A percentile compares a stretch with the other conserved stretches of the same genome.
Evolutionary conservation across 306 rosid species (phyloP).

Genomic region (Albizia julibrissin): DNA sequence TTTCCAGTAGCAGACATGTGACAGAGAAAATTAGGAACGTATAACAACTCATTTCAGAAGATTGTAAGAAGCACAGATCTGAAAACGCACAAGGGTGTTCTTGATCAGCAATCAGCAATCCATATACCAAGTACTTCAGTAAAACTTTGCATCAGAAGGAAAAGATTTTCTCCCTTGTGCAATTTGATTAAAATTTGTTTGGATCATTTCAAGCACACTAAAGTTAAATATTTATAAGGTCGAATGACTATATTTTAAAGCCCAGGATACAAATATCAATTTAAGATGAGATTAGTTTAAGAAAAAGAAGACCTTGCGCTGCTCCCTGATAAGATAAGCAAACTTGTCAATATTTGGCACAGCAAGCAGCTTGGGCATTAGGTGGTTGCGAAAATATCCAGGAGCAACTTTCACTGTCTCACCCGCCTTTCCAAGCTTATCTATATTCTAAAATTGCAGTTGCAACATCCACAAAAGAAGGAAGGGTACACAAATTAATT

Average conservation of each 20-base stretch:
- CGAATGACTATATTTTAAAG: neutral
- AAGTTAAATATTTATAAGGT: neutral
- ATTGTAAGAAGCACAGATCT: neutral
- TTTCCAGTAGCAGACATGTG: neutral
- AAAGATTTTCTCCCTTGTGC: neutral
- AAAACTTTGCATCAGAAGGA: neutral
- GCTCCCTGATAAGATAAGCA: slow-evolving; percentile 71
- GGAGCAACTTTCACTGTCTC: slow-evolving; percentile 92
- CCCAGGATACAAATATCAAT: neutral
- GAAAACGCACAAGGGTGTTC: neutral
- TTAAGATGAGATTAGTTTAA: neutral
- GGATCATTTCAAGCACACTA: neutral
- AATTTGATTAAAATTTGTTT: neutral
- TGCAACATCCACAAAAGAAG: slow-evolving; percentile 16
- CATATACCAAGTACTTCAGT: neutral
- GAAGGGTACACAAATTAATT: neutral
- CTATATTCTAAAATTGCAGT: slow-evolving; percentile 55
- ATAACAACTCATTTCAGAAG: neutral
- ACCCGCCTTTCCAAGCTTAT: slow-evolving; percentile 84
- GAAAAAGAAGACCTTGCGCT: slow-evolving; percentile 54
- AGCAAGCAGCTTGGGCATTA: slow-evolving; percentile 93
- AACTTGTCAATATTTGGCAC: slow-evolving; percentile 90
- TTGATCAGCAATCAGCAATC: neutral
- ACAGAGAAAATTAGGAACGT: neutral
- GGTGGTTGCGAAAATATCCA: slow-evolving; percentile 86